A percentile compares a stretch with the other conserved stretches of the same genome.
Conservation (phyloP, 73 alveolate species). For the Diophrys appendiculata region DNA sequence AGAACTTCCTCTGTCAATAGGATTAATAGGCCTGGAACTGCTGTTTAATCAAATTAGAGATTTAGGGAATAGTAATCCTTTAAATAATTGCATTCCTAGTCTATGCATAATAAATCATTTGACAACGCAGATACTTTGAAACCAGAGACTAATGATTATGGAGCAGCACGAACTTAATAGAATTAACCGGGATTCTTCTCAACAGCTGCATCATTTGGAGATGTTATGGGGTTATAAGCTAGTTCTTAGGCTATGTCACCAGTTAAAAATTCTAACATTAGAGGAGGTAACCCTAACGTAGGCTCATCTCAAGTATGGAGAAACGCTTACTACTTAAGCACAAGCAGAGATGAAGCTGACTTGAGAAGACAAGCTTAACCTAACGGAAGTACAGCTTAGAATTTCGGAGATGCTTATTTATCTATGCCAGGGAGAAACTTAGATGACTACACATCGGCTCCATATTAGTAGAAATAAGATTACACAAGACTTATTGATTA, state of each 20-base stretch:
- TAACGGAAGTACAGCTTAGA: background rate
- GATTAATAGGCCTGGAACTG: conserved; percentile 16
- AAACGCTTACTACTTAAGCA: conserved; percentile 49
- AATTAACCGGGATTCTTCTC: background rate
- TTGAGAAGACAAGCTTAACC: conserved; percentile 5
- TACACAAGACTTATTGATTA: background rate
- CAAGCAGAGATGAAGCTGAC: conserved; percentile 46
- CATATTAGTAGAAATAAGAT: background rate
- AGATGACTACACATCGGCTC: background rate
- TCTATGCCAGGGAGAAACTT: background rate
- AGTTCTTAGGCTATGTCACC: background rate
- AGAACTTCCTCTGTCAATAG: background rate
- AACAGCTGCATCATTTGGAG: background rate
- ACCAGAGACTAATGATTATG: background rate
- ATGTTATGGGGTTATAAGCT: background rate
- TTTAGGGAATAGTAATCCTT: too few relatives aligned
- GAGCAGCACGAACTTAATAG: background rate
- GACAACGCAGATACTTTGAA: background rate
- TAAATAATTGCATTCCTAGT: too few relatives aligned
- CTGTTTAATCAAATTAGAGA: background rate
- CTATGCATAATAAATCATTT: too few relatives aligned
- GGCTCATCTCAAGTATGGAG: conserved; percentile 51
- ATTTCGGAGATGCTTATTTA: background rate
- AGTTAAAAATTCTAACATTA: background rate
- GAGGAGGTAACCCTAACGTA: conserved; percentile 25